A percentile compares a stretch with the other conserved stretches of the same genome.
Evolutionary conservation across 208 protist genomes (phyloP).

Genomic region (Zelonia costaricensis): DNA sequence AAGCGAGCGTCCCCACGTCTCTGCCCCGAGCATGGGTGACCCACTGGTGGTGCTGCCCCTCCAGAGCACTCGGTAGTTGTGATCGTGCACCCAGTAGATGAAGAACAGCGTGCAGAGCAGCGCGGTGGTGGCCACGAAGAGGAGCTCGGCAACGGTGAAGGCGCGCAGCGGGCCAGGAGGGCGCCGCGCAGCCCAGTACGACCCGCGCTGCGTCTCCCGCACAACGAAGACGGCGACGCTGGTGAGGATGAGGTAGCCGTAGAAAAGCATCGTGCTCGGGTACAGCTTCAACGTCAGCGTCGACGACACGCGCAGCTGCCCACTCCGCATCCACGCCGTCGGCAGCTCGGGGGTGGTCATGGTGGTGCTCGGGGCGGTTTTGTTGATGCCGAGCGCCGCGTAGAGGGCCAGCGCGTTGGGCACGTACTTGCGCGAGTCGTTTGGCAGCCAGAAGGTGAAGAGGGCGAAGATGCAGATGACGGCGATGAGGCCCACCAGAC

Average conservation of each 20-base stretch:
- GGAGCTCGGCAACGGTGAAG: conserved; percentile 30
- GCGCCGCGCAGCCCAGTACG: conserved; percentile 26
- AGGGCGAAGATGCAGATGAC: conserved; percentile 29
- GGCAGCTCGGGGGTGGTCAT: conserved; percentile 47
- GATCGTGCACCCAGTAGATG: conserved; percentile 64
- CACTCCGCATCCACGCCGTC: conserved; percentile 42
- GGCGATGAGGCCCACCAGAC: conserved; percentile 16
- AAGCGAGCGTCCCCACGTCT: conserved; percentile 43
- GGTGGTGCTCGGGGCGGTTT: conserved; percentile 1
- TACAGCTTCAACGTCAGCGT: conserved; percentile 53
- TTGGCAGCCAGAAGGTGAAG: conserved; percentile 55
- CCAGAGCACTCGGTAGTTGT: conserved; percentile 56
- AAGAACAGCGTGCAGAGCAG: conserved; percentile 45
- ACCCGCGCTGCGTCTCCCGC: conserved; percentile 20
- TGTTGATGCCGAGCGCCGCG: conserved; percentile 5
- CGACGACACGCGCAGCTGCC: conserved; percentile 26
- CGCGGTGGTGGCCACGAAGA: conserved; percentile 30
- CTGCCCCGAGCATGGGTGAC: conserved; percentile 14
- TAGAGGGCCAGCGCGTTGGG: conserved; percentile 28
- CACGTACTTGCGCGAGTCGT: conserved; percentile 34
- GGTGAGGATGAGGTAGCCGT: conserved; percentile 35
- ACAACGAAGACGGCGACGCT: conserved; percentile 27
- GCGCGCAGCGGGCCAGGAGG: conserved; percentile 11
- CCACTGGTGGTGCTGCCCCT: background rate
- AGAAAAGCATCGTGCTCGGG: conserved; percentile 70